Evolutionary conservation across 192 early-diverging fungal species (phyloP), one percentile per base, ranked within the genome.

Genomic region (Haplosporangium gracile): DNA sequence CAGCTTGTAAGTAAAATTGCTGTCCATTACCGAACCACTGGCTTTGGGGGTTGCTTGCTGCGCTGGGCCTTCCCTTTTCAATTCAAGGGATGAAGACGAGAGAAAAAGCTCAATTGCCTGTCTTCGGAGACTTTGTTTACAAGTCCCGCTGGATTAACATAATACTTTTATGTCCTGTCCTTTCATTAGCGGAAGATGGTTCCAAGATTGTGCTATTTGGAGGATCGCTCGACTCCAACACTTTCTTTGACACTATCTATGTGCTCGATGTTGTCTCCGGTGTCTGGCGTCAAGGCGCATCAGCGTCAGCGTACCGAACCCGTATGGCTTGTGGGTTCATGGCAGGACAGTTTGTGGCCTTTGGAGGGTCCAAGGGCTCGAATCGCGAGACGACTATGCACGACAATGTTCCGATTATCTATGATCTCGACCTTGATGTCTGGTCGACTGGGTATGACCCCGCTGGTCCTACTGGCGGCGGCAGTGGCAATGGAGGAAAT

Each of bases 121-220:
- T 1, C 38, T 45, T 45, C 43, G 43, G 43, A 45, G 26, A 7
- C 18, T 24, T 11, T 10, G 22, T 42, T 65, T 13, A 11, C 7
- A 47, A 18, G 34, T 51, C 5, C 29, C 47, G 8, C 29, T 39
- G 36, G 2, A 45, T 45, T 47, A 45, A 49, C 76, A 68, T 43
- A 22, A 2, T 71, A 36, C 29, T 45, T 60, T 63, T 39, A 51
- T 82, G 16, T 60, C 55, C 45, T 68, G 20, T 36, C 34, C 36
- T 55, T 13, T 60, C 34, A 32, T 32, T 53, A 86, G 83, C 69
- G 2, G 79, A 76, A 7, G 83, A 86, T 32, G 83, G 83, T 9
- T 80, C 78, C 13, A 80, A 77, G 29, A 73, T 86, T 29, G 53
- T 77, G 0, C 18, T 86, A 20, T 86, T 86, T 70, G 83, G 83